Base-by-base conservation (phyloP, 495 filamentous ascomycete genomes). In the Darksidea phi region DNA sequence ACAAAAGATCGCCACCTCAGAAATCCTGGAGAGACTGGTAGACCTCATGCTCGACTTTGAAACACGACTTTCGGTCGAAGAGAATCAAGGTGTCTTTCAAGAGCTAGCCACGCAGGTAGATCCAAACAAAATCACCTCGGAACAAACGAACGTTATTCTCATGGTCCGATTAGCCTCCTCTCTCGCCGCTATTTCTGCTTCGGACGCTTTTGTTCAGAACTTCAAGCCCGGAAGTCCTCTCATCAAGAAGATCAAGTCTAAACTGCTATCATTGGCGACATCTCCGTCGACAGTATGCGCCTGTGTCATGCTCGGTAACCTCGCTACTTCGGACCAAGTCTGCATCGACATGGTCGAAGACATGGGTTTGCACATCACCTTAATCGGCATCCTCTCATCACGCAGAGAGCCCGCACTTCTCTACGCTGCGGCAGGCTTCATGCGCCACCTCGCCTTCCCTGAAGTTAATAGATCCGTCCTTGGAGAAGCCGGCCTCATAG, bases 301-400 rank as follows among this genome's bases (percentile, higher is more conserved):
- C 13, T 69, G 62, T 47, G 48, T 66, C 24, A 62, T 66, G 1
- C 62, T 69, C 17, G 66, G 62, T 17, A 69, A 69, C 32, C 46
- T 69, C 1, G 66, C 66, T 15, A 63, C 61, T 15, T 66, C 66
- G 10, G 62, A 69, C 34, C 10, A 62, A 20, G 43, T 46, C 0
- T 62, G 38, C 12, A 59, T 59, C 4, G 32, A 61, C 8, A 58
- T 69, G 58, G 62, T 66, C 20, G 47, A 68, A 49, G 46, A 59
- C 6, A 48, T 52, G 36, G 42, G 38, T 17, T 11, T 69, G 15
- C 54, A 66, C 41, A 11, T 50, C 6, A 48, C 47, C 20, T 41
- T 66, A 17, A 34, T 58, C n/a, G 54, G 37, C 4, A 62, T 66
- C 6, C 54, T 69, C 20, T 60, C 48, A 0, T 21, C 45, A 3